A percentile compares a stretch with the other conserved stretches of the same genome.
Evolutionary conservation across 495 filamentous ascomycete species (phyloP).

Genomic region (Glarea lozoyensis): DNA sequence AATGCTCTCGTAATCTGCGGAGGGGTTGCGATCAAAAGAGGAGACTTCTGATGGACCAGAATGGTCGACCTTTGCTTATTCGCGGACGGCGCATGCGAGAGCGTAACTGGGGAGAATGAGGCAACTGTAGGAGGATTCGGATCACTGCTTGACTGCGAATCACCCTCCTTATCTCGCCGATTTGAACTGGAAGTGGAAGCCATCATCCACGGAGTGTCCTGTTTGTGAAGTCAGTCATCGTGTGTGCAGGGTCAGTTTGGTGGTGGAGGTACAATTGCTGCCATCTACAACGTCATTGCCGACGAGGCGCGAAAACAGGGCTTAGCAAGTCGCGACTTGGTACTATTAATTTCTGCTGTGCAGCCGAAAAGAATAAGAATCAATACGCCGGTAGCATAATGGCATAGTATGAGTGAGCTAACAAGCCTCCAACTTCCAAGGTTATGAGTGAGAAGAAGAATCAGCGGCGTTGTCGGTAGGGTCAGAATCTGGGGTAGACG

Average conservation of each 20-base stretch:
- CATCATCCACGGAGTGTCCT: slow-evolving; percentile 27
- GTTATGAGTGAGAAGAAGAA: too few species aligned
- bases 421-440: too few species aligned
- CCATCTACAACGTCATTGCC: slow-evolving; percentile 21
- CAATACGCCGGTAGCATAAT: too few species aligned
- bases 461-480: too few species aligned
- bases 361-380: too few species aligned
- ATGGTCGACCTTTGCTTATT: slow-evolving; percentile 78
- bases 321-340: not conserved
- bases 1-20: slow-evolving; percentile 87
- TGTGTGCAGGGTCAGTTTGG: not conserved
- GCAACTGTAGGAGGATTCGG: slow-evolving; percentile 66
- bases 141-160: slow-evolving; percentile 26
- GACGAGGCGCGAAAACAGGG: slow-evolving; percentile 8
- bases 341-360: not conserved
- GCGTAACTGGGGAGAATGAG: slow-evolving; percentile 76
- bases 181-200: slow-evolving; percentile 15
- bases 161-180: slow-evolving; percentile 16
- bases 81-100: slow-evolving; percentile 56
- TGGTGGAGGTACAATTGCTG: slow-evolving; percentile 12
- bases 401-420: too few species aligned
- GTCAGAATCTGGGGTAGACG: too few species aligned
- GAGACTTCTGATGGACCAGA: slow-evolving; percentile 93
- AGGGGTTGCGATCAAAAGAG: slow-evolving; percentile 84
- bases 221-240: slow-evolving; percentile 1